These are phyloP conservation scores for Saccharomyces hybrid DNA, from an alignment of 1,139 yeast genomes.

Conservation along the genomic window DNA sequence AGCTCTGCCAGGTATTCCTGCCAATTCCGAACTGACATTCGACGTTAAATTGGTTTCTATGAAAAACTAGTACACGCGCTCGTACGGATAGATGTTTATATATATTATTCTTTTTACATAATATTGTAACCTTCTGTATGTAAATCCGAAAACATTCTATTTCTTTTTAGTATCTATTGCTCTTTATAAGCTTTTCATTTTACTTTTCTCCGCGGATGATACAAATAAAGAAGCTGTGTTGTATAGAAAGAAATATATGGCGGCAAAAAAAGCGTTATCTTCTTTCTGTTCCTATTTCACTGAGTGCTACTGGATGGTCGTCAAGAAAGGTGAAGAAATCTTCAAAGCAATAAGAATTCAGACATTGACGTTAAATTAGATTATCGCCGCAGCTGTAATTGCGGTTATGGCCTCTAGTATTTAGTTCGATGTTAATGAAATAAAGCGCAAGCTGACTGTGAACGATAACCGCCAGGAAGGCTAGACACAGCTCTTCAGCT, in stretches of 20 bases:
- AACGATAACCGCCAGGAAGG: not conserved
- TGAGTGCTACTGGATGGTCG: not conserved
- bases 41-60: conserved; percentile 90
- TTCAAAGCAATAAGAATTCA: not conserved
- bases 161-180: not conserved
- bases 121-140: not conserved
- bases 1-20: conserved; percentile 93
- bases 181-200: not conserved
- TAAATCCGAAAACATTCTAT: not conserved
- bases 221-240: not conserved
- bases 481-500: not conserved
- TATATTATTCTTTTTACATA: not conserved
- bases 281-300: not conserved
- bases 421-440: not conserved
- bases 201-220: not conserved
- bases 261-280: not conserved
- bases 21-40: conserved; percentile 90
- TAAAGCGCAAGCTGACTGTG: not conserved
- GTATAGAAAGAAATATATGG: not conserved
- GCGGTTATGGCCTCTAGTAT: not conserved
- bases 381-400: not conserved
- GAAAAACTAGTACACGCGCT: conserved; percentile 37
- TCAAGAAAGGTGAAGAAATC: not conserved
- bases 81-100: not conserved
- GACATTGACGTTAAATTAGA: not conserved